Percentiles rank a stretch among this genome's conserved stretches.
Conservation (phyloP, 2,329 filamentous ascomycete species). For the Periconia sp. region DNA sequence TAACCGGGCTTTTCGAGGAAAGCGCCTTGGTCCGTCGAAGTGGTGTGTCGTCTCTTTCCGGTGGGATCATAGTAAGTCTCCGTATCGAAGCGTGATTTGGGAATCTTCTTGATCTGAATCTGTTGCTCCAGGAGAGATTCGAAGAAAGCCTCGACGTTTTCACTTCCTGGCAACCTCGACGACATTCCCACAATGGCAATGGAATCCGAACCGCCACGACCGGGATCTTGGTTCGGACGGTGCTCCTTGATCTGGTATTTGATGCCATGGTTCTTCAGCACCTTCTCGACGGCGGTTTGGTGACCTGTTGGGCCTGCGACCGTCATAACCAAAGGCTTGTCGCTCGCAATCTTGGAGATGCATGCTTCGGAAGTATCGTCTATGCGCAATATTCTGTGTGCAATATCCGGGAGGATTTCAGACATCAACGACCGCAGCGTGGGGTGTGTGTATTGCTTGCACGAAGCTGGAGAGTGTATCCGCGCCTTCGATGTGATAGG, state of each 20-base stretch:
- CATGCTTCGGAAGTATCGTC: background rate
- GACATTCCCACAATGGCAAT: constrained; percentile 7
- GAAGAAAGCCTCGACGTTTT: constrained; percentile 3
- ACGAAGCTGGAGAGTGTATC: background rate
- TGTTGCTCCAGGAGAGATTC: constrained; percentile 29
- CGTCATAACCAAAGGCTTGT: background rate
- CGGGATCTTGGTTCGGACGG: background rate
- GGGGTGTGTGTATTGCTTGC: background rate
- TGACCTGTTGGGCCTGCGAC: background rate
- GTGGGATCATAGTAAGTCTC: constrained; percentile 1
- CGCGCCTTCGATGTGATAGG: background rate
- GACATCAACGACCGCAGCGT: background rate
- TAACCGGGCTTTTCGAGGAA: constrained; percentile 18
- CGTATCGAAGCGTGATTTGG: constrained; percentile 20
- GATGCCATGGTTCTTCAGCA: background rate
- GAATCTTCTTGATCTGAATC: constrained; percentile 32
- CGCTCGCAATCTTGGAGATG: background rate
- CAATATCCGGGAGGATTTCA: background rate
- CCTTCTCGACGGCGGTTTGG: background rate
- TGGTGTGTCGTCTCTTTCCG: background rate
- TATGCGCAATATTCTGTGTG: background rate
- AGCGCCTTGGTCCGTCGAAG: constrained; percentile 6
- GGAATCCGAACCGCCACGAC: background rate
- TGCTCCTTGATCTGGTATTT: background rate
- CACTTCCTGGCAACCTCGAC: background rate